A percentile compares a stretch with the other conserved stretches of the same genome.
These are phyloP conservation scores for Ceratocystis papillata DNA, from an alignment of 2,329 filamentous ascomycete species.

Conservation along the genomic window DNA sequence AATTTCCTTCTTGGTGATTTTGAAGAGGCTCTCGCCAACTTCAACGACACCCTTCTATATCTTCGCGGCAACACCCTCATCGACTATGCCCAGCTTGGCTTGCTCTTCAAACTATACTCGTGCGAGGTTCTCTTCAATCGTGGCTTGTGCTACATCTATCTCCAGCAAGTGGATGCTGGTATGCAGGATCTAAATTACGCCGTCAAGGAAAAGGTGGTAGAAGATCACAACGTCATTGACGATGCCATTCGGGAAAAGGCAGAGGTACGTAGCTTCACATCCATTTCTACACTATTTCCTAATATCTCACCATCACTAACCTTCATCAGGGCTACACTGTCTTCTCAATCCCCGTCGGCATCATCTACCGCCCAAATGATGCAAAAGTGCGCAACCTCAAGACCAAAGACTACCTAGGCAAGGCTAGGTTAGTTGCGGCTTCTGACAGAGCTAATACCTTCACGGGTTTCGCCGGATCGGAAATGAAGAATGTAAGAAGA, in stretches of 20 bases:
- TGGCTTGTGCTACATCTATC: slow-evolving; percentile 92
- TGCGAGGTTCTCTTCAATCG: slow-evolving; percentile 97
- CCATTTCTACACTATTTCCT: neutral
- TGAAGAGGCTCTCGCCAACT: slow-evolving; percentile 92
- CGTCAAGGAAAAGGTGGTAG: slow-evolving; percentile 88
- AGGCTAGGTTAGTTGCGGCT: slow-evolving; percentile 84
- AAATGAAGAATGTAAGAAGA: slow-evolving; percentile 57
- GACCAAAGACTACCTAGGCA: slow-evolving; percentile 94
- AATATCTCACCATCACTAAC: slow-evolving; percentile 28
- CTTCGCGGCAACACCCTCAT: slow-evolving; percentile 93
- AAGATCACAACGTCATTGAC: slow-evolving; percentile 95
- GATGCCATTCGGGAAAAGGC: slow-evolving; percentile 90
- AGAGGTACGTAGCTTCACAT: slow-evolving; percentile 47
- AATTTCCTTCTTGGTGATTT: slow-evolving; percentile 97
- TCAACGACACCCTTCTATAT: slow-evolving; percentile 94
- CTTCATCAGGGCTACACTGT: slow-evolving; percentile 75
- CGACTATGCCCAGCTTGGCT: slow-evolving; percentile 89
- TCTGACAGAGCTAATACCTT: slow-evolving; percentile 71
- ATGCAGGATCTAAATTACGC: slow-evolving; percentile 86
- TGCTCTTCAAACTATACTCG: slow-evolving; percentile 93
- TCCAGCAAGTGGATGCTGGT: slow-evolving; percentile 81
- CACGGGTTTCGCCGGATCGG: slow-evolving; percentile 68
- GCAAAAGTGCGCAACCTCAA: slow-evolving; percentile 98
- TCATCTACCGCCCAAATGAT: slow-evolving; percentile 90
- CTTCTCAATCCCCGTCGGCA: slow-evolving; percentile 93